A percentile compares a stretch with the other conserved stretches of the same genome.
These are phyloP conservation scores for Alternaria brassicicola DNA, from an alignment of 2,329 filamentous ascomycete genomes.

Conservation along the genomic window DNA sequence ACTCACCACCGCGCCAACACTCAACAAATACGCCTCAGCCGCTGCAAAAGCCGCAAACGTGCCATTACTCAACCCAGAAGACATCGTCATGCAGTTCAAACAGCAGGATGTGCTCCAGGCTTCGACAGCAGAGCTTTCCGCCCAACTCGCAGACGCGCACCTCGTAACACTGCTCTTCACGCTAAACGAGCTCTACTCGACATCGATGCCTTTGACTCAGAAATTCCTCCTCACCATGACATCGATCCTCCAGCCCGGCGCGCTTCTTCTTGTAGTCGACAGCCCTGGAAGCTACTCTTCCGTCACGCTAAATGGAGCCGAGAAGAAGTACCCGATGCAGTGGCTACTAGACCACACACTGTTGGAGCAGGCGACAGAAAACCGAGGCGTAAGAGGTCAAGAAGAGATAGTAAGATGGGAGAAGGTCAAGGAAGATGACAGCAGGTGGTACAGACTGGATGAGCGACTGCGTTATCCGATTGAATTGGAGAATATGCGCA, in stretches of 20 bases:
- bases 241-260: slow-evolving; percentile 60
- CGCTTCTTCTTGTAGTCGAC: slow-evolving; percentile 83
- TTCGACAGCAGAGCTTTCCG: slow-evolving; percentile 44
- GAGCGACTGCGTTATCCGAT: slow-evolving; percentile 76
- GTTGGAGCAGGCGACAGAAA: slow-evolving; percentile 45
- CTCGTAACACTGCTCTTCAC: slow-evolving; percentile 90
- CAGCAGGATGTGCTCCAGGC: slow-evolving; percentile 59
- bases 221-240: slow-evolving; percentile 75
- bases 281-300: slow-evolving; percentile 94
- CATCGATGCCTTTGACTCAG: slow-evolving; percentile 76
- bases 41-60: slow-evolving; percentile 51
- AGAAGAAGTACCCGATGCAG: slow-evolving; percentile 86
- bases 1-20: slow-evolving; percentile 58
- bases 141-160: slow-evolving; percentile 37
- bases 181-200: slow-evolving; percentile 90
- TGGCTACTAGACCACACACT: slow-evolving; percentile 89
- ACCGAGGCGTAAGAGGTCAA: slow-evolving; percentile 18
- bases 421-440: slow-evolving; percentile 76
- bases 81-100: slow-evolving; percentile 51
- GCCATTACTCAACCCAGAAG: slow-evolving; percentile 41
- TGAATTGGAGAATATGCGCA: slow-evolving; percentile 90
- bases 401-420: slow-evolving; percentile 62
- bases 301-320: slow-evolving; percentile 63
- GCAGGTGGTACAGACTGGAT: slow-evolving; percentile 79
- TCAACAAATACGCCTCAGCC: slow-evolving; percentile 57